phyloP scores from a whole-genome alignment of 2,329 filamentous ascomycete species.

The Chaetomiaceae sp. region DNA sequence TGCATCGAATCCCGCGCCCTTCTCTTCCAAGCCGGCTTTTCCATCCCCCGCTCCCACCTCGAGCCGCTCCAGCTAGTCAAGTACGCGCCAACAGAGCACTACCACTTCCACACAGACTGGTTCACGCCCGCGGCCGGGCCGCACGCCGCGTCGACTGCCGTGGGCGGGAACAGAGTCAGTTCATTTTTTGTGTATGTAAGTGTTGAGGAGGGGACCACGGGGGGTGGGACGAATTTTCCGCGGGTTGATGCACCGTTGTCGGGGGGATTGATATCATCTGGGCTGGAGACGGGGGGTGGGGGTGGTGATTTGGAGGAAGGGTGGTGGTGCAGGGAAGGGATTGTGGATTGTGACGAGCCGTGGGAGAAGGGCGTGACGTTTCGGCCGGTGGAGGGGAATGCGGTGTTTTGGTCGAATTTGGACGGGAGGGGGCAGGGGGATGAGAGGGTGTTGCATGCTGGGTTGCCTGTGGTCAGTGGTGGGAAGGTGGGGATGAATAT shows the following conservation, averaged over 20 bases:
- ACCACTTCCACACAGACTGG: conserved; percentile 50
- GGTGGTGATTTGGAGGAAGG: too few species aligned
- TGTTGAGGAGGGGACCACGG: conserved; percentile 36
- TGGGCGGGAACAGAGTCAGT: conserved; percentile 41
- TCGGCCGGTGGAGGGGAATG: conserved; percentile 42
- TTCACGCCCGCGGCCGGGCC: conserved; percentile 39
- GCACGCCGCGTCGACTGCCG: conserved; percentile 34
- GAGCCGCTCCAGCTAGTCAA: conserved; percentile 46
- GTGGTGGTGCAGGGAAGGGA: conserved; percentile 36
- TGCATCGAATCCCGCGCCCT: conserved; percentile 46
- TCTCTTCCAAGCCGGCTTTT: conserved; percentile 41
- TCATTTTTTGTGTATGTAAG: conserved; percentile 47
- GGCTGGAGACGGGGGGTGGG: too few species aligned
- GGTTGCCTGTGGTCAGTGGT: conserved; percentile 41
- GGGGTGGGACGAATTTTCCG: conserved; percentile 48
- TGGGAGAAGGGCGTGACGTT: conserved; percentile 46
- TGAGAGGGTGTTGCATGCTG: conserved; percentile 42
- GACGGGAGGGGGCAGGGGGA: conserved; percentile 36
- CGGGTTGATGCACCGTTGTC: conserved; percentile 37
- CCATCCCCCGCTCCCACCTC: conserved; percentile 34
- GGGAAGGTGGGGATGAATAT: conserved; percentile 50
- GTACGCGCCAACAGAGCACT: conserved; percentile 41
- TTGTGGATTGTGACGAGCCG: conserved; percentile 45
- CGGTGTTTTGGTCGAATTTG: conserved; percentile 46
- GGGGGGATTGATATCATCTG: too few species aligned